Conservation (phyloP, 768 basidiomycete genomes). For the Boletus reticuloceps region DNA sequence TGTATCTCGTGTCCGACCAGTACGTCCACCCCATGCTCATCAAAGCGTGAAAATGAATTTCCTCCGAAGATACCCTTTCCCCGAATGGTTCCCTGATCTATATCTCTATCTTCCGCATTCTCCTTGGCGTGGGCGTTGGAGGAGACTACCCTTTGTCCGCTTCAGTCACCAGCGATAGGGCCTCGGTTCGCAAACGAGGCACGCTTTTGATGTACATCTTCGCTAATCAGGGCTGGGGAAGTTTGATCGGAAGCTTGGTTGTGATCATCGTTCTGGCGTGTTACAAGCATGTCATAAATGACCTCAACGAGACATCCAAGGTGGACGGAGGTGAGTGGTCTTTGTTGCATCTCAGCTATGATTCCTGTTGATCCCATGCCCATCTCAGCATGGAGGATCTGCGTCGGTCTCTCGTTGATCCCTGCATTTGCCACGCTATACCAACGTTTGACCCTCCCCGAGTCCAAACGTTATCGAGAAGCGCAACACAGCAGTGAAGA, state of each 20-base stretch:
- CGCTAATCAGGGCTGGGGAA: constrained; percentile 78
- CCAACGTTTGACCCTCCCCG: constrained; percentile 70
- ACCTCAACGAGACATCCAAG: constrained; percentile 53
- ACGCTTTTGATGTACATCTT: constrained; percentile 78
- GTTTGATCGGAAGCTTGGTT: constrained; percentile 57
- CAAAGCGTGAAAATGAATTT: background rate
- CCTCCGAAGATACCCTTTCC: constrained; percentile 43
- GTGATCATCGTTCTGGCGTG: constrained; percentile 62
- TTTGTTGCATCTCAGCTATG: background rate
- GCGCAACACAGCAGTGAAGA: constrained; percentile 34
- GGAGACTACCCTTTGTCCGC: constrained; percentile 82
- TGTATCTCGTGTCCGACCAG: constrained; percentile 65
- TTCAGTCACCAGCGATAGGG: constrained; percentile 62
- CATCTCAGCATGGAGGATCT: constrained; percentile 63
- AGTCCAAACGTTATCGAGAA: constrained; percentile 55
- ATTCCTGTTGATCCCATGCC: background rate
- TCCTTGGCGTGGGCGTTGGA: constrained; percentile 76
- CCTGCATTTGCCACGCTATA: constrained; percentile 76
- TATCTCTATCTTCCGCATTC: constrained; percentile 62
- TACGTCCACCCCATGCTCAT: constrained; percentile 10
- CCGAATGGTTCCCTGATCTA: constrained; percentile 57
- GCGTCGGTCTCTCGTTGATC: constrained; percentile 69
- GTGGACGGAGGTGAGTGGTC: constrained; percentile 61
- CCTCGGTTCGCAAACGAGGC: constrained; percentile 63
- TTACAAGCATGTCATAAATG: constrained; percentile 65